Conservation (phyloP, 2,329 filamentous ascomycete species). For the Colletotrichum destructivum region DNA sequence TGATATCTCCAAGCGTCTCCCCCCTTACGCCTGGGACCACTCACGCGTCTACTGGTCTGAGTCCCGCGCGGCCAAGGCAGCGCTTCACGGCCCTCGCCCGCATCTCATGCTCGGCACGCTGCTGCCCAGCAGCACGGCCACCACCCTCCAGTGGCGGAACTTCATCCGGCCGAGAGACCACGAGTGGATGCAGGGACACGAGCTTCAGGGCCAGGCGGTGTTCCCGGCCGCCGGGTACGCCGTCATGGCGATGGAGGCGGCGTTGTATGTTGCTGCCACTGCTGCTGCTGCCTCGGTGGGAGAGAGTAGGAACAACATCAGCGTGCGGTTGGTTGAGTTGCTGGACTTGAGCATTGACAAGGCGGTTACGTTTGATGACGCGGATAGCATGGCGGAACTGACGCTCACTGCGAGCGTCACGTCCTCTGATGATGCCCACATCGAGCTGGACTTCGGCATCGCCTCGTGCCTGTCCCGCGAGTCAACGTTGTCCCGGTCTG, state of each 20-base stretch:
- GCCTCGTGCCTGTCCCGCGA: not conserved
- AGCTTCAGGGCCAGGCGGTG: constrained; percentile 47
- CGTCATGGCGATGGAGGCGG: constrained; percentile 61
- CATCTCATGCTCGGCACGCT: constrained; percentile 51
- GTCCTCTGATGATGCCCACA: not conserved
- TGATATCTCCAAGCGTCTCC: constrained; percentile 44
- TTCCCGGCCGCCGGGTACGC: constrained; percentile 62
- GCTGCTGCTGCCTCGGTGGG: no score
- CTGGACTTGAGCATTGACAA: constrained; percentile 30
- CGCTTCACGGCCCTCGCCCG: constrained; percentile 48
- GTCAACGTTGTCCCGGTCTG: not conserved
- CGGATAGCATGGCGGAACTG: constrained; percentile 20
- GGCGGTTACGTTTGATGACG: constrained; percentile 22
- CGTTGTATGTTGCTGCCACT: constrained; percentile 44
- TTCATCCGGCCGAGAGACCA: constrained; percentile 34
- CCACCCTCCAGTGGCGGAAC: constrained; percentile 37
- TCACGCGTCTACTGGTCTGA: constrained; percentile 50
- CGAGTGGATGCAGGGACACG: constrained; percentile 52
- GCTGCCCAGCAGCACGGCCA: not conserved
- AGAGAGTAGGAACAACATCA: no score
- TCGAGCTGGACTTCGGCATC: not conserved
- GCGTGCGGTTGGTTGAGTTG: constrained; percentile 6
- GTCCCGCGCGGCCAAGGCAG: constrained; percentile 40
- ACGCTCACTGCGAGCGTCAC: not conserved
- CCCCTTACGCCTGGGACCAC: constrained; percentile 60